Evolutionary conservation across 1,284 basidiomycete genomes (phyloP).

Genomic region (Ganoderma multipileum): DNA sequence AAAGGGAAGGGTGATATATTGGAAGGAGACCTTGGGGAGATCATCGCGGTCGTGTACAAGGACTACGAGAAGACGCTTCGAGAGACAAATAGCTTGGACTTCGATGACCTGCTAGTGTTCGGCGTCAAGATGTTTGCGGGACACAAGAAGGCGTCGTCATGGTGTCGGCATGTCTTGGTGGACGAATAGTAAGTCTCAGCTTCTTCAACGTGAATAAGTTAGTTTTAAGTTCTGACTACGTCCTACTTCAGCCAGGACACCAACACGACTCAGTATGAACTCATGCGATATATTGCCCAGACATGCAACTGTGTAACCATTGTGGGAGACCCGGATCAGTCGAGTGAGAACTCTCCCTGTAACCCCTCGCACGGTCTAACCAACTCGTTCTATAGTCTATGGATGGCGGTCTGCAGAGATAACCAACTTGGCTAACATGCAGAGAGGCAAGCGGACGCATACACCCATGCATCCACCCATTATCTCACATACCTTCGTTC

Average conservation of each 20-base stretch:
- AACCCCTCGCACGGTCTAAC: background rate
- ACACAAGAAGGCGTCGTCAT: constrained; percentile 60
- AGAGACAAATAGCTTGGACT: constrained; percentile 81
- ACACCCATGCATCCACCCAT: background rate
- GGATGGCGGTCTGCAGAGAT: constrained; percentile 91
- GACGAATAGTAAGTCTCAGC: constrained; percentile 81
- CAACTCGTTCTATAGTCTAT: constrained; percentile 58
- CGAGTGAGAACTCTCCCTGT: constrained; percentile 55
- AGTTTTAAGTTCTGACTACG: too few relatives aligned
- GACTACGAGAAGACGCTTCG: constrained; percentile 74
- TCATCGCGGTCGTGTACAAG: constrained; percentile 66
- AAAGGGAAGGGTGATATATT: constrained; percentile 21
- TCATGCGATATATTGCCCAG: constrained; percentile 79
- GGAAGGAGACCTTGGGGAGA: constrained; percentile 18
- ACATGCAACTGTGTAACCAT: constrained; percentile 72
- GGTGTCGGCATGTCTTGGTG: constrained; percentile 84
- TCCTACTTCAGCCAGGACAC: constrained; percentile 77
- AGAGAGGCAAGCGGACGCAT: constrained; percentile 52
- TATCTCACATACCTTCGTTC: background rate
- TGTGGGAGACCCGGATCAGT: constrained; percentile 94
- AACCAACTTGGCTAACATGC: constrained; percentile 82
- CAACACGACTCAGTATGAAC: constrained; percentile 85
- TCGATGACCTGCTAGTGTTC: constrained; percentile 87
- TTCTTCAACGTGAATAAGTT: too few relatives aligned
- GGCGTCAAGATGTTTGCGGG: constrained; percentile 76